Evolutionary conservation across 352 stramenopile genomes (phyloP), one percentile per base, ranked within the genome.

Genomic region (Phytophthora capsici): DNA sequence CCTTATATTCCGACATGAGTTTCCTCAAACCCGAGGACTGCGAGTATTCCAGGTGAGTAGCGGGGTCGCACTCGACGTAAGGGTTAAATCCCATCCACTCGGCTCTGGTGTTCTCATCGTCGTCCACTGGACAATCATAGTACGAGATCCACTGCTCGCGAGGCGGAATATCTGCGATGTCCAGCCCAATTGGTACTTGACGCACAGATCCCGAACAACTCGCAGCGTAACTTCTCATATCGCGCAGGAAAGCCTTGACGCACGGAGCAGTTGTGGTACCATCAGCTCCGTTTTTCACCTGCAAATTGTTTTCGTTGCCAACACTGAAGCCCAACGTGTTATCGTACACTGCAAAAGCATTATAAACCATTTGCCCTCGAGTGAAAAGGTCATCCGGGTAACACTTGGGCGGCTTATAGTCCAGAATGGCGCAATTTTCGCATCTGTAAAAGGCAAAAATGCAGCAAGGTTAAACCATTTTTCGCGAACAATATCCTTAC

Each of bases 331-430:
- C 77, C 0, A 91, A 62, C 0, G 78, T 86, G 68, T 92, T 92
- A 54, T 92, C 82, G 36, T 89, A 92, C 6, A 88, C 75, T 0
- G 83, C 81, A 38, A 92, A 88, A 0, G 81, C 69, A 34, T 88
- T 89, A 78, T 89, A 89, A n/a, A 92, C 63, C 68, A 86, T 73
- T 67, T 87, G 73, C 0, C 65, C 71, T 32, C 81, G 81, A 20
- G 71, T 77, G 54, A 89, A 86, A 25, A 91, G 63, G 16, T 66
- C 51, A 16, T 75, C 56, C 2, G 73, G 68, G 71, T 92, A 88
- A 71, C 80, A 89, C 34, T 57, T 64, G 0, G 82, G 80, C 4
- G 80, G 67, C 30, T 62, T 51, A 4, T 57, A 55, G 48, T 88
- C 80, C 8, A 71, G 43, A 1, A 94, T 54, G 4, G 84, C 79